A percentile compares a stretch with the other conserved stretches of the same genome.
Conservation (phyloP, 208 protist species). For the Tritrichomonas foetus region DNA sequence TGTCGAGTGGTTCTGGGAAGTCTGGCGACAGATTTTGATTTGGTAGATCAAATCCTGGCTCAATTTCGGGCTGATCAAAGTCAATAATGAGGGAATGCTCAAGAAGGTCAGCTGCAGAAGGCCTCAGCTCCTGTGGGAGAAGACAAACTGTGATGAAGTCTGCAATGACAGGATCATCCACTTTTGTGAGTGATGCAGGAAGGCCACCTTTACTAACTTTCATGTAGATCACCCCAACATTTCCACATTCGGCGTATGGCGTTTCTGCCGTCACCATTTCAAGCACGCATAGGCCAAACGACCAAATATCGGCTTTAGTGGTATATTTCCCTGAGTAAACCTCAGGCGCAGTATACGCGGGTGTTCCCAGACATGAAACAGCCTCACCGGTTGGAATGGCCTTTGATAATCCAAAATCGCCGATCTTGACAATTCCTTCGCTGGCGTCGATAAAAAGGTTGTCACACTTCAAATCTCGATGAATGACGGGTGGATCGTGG, state of each 20-base stretch:
- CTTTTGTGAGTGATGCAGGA: not conserved
- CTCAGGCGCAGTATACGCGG: constrained; percentile 6
- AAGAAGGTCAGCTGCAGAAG: constrained; percentile 4
- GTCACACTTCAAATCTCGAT: constrained; percentile 39
- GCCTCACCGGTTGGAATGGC: not conserved
- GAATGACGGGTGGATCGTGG: constrained; percentile 27
- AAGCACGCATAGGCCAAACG: constrained; percentile 33
- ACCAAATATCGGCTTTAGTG: constrained; percentile 35
- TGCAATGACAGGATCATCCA: not conserved
- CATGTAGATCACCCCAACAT: not conserved
- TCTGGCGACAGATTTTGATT: not conserved
- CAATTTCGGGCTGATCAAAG: constrained; percentile 23
- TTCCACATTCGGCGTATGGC: constrained; percentile 17
- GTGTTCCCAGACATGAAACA: not conserved
- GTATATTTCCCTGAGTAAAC: constrained; percentile 33
- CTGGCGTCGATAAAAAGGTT: constrained; percentile 40
- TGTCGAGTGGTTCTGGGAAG: not conserved
- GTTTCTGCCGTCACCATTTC: constrained; percentile 38
- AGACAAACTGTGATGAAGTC: constrained; percentile 24
- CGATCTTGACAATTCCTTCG: constrained; percentile 36
- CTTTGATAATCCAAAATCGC: constrained; percentile 36
- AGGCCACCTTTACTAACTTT: not conserved
- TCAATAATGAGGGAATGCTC: not conserved
- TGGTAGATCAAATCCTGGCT: not conserved
- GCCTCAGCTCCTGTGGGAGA: not conserved